phyloP scores from a whole-genome alignment of 1,139 yeast genomes.

The Scheffersomyces segobiensis region DNA sequence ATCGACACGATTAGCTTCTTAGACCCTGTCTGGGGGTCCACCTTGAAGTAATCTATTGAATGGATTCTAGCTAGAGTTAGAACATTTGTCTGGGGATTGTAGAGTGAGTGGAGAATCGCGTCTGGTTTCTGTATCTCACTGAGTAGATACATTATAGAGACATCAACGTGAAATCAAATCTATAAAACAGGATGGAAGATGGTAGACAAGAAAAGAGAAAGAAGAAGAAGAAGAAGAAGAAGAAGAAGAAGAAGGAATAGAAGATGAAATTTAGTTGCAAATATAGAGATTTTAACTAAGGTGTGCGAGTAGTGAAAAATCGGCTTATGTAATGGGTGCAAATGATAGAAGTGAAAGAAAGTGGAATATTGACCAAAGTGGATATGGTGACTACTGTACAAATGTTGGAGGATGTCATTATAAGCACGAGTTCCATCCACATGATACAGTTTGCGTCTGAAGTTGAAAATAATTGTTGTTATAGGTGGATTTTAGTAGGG shows the following conservation, averaged over 20 bases:
- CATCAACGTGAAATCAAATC: not conserved
- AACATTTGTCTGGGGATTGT: slow-evolving; percentile 2
- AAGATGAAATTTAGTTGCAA: not conserved
- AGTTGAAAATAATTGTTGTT: not conserved
- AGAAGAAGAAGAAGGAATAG: not conserved
- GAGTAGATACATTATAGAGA: slow-evolving; percentile 9
- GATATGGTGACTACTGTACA: not conserved
- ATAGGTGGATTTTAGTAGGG: no score
- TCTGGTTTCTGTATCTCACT: slow-evolving; percentile 20
- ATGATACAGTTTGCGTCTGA: not conserved
- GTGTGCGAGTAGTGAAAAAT: not conserved
- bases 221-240: not conserved
- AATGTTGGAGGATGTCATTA: not conserved
- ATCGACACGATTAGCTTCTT: not conserved
- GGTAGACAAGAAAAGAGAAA: not conserved
- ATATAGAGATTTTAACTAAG: no score
- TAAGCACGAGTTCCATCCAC: not conserved
- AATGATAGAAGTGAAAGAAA: not conserved
- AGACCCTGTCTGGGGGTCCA: not conserved
- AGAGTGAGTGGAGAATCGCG: slow-evolving; percentile 14
- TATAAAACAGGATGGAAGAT: not conserved
- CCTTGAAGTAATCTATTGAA: not conserved
- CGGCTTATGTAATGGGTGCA: not conserved
- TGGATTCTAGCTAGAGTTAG: not conserved
- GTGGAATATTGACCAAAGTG: not conserved